Evolutionary conservation across 2,329 filamentous ascomycete species (phyloP).

Genomic region (Aureobasidium vineae): DNA sequence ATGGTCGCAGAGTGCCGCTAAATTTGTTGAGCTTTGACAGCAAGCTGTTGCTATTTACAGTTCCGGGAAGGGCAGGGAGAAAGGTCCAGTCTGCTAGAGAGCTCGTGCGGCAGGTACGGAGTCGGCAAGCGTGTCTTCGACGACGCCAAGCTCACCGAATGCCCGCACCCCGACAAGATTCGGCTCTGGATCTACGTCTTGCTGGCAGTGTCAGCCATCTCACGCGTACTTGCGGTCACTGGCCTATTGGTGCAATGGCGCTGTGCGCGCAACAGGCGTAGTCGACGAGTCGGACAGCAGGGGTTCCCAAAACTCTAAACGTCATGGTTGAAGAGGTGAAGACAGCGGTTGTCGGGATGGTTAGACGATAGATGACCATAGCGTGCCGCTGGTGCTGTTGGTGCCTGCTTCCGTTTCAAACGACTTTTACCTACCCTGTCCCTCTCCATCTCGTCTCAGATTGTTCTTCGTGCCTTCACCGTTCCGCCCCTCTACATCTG

Average conservation of each 20-base stretch:
- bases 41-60: slow-evolving; percentile 4
- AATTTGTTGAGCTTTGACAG: slow-evolving; percentile 11
- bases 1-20: slow-evolving; percentile 2
- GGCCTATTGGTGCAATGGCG: not conserved
- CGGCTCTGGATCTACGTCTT: slow-evolving; percentile 10
- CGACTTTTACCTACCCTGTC: slow-evolving; percentile 22
- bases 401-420: slow-evolving; percentile 18
- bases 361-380: not conserved
- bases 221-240: not conserved
- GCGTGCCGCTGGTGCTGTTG: slow-evolving; percentile 7
- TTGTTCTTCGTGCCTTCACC: not conserved
- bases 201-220: slow-evolving; percentile 9
- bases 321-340: slow-evolving; percentile 13
- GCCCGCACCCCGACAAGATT: not conserved
- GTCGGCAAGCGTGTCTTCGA: not conserved
- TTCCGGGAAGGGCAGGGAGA: not conserved
- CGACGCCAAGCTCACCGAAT: not conserved
- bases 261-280: not conserved
- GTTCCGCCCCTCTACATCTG: not conserved
- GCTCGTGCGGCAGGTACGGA: slow-evolving; percentile 7
- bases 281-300: not conserved
- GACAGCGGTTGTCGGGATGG: slow-evolving; percentile 17
- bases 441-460: slow-evolving; percentile 12
- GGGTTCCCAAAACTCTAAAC: slow-evolving; percentile 9
- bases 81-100: not conserved